phyloP scores from a whole-genome alignment of 2,329 filamentous ascomycete species.

The Fusarium papillatum region DNA sequence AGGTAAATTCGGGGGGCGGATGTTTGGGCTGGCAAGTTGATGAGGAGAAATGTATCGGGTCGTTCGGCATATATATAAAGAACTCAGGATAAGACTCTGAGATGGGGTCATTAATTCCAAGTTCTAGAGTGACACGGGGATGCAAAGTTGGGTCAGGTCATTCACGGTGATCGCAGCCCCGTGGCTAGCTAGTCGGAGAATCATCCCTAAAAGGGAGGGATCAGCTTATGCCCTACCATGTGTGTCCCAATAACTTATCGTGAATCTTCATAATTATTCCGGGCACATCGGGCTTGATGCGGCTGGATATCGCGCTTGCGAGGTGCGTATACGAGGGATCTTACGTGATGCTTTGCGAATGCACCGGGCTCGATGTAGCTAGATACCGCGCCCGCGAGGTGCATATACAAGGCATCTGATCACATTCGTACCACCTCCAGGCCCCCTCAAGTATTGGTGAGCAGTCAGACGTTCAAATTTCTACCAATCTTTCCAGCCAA shows the following conservation, averaged over 20 bases:
- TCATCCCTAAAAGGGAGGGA: neutral
- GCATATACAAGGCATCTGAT: neutral
- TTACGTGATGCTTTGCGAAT: neutral
- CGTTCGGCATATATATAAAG: neutral
- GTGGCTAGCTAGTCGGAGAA: neutral
- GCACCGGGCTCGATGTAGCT: neutral
- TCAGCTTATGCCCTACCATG: neutral
- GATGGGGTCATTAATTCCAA: neutral
- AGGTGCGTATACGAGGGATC: neutral
- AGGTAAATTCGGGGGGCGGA: neutral
- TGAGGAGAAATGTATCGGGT: neutral
- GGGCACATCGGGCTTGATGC: neutral
- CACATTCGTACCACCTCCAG: neutral
- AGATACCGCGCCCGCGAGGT: neutral
- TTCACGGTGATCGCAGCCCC: neutral
- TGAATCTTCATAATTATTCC: neutral
- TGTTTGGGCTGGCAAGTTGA: neutral
- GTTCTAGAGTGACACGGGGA: neutral
- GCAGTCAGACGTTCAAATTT: no score
- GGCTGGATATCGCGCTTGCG: neutral
- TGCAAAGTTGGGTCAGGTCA: neutral
- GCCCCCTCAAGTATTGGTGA: no score
- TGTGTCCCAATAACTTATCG: neutral
- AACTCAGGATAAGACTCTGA: neutral
- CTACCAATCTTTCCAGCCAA: neutral